These are phyloP conservation scores for Fusarium buxicola DNA, from an alignment of 2,329 filamentous ascomycete genomes.

Conservation along the genomic window DNA sequence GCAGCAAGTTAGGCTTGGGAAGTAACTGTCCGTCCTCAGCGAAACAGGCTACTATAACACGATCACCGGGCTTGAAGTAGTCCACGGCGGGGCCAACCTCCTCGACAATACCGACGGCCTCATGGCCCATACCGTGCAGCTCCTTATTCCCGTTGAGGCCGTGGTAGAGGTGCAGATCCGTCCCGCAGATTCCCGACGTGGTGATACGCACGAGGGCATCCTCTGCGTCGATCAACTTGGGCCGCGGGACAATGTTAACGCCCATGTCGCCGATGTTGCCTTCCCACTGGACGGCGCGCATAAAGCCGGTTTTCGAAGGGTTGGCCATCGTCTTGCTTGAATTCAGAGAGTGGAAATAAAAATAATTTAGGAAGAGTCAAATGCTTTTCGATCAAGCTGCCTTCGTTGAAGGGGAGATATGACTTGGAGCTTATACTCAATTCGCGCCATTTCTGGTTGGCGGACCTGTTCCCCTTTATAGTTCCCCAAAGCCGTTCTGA, in stretches of 20 bases:
- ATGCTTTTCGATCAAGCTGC: no score
- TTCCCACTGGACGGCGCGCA: slow-evolving; percentile 26
- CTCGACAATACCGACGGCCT: slow-evolving; percentile 10
- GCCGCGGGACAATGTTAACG: slow-evolving; percentile 14
- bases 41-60: background rate
- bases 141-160: background rate
- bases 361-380: no score
- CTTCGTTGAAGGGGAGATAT: no score
- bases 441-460: no score
- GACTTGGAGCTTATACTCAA: no score
- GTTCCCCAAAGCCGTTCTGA: no score
- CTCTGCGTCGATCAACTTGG: slow-evolving; percentile 12
- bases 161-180: slow-evolving; percentile 20
- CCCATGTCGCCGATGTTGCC: slow-evolving; percentile 19
- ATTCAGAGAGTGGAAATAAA: fast-evolving
- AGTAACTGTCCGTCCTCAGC: slow-evolving; percentile 14
- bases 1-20: background rate
- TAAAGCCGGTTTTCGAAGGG: background rate
- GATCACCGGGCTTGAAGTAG: slow-evolving; percentile 11
- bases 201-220: slow-evolving; percentile 21
- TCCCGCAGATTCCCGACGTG: slow-evolving; percentile 9
- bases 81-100: slow-evolving; percentile 21
- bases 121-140: background rate
- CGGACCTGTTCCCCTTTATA: no score
- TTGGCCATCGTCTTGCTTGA: fast-evolving